phyloP scores from a whole-genome alignment of 805 yeast genomes.

The Spathaspora arborariae region DNA sequence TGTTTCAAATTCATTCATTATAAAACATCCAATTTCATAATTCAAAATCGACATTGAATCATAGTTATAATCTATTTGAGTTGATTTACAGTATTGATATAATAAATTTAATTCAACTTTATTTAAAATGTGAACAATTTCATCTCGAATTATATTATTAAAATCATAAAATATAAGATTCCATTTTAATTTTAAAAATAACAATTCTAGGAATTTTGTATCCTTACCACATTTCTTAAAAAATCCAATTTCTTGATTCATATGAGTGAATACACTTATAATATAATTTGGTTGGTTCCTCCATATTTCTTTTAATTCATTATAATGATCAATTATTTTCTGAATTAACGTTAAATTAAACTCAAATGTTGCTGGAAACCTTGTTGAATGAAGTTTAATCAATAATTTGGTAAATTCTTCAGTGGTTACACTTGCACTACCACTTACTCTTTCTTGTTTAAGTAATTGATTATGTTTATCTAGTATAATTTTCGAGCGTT shows the following conservation, averaged over 20 bases:
- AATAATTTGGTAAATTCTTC: constrained; percentile 15
- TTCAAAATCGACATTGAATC: constrained; percentile 19
- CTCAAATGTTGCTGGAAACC: constrained; percentile 8
- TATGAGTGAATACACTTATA: constrained; percentile 9
- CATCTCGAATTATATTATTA: constrained; percentile 13
- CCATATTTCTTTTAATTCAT: constrained; percentile 15
- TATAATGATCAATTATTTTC: constrained; percentile 14
- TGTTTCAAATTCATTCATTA: constrained; percentile 3
- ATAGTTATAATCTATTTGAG: constrained; percentile 16
- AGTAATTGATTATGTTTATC: constrained; percentile 11
- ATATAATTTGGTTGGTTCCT: constrained; percentile 14
- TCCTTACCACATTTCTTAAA: constrained; percentile 18
- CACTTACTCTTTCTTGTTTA: constrained; percentile 5
- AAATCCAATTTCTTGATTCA: constrained; percentile 16
- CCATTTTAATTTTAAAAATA: constrained; percentile 27
- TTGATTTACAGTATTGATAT: constrained; percentile 16
- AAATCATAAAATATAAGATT: constrained; percentile 24
- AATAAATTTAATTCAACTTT: constrained; percentile 13
- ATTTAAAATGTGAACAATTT: constrained; percentile 19
- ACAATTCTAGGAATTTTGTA: constrained; percentile 13
- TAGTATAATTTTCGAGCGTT: constrained; percentile 6
- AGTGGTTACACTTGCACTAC: constrained; percentile 4
- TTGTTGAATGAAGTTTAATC: constrained; percentile 16
- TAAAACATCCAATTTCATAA: constrained; percentile 23
- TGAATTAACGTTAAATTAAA: constrained; percentile 12